Conservation (phyloP, 2,329 filamentous ascomycete genomes). For the Chalara sp. region DNA sequence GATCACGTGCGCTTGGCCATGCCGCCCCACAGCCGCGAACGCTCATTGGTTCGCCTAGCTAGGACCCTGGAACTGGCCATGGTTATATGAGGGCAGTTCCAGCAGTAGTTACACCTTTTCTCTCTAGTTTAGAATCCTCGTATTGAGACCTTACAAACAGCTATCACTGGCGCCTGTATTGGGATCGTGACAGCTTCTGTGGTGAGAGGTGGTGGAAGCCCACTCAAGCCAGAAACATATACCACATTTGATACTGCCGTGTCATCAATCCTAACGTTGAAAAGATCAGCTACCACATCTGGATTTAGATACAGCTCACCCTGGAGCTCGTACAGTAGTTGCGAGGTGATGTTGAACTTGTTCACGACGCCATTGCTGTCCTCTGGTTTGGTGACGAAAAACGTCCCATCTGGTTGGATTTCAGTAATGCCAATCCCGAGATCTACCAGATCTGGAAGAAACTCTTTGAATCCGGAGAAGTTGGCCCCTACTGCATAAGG, state of each 20-base stretch:
- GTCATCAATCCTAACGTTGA: slow-evolving; percentile 18
- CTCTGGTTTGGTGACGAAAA: slow-evolving; percentile 38
- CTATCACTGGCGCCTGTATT: no score
- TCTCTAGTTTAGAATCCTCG: no score
- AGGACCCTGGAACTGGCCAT: no score
- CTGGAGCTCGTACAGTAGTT: slow-evolving; percentile 35
- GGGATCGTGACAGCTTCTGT: no score
- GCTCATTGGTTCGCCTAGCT: no score
- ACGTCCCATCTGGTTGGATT: slow-evolving; percentile 33
- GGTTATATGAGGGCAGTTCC: no score
- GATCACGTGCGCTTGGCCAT: no score
- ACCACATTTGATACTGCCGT: slow-evolving; percentile 13
- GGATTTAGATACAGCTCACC: slow-evolving; percentile 32
- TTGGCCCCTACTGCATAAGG: slow-evolving; percentile 19
- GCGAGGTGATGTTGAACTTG: slow-evolving; percentile 30
- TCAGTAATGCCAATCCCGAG: slow-evolving; percentile 40
- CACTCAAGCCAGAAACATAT: slow-evolving; percentile 11
- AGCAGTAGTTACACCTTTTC: no score
- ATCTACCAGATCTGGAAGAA: slow-evolving; percentile 27
- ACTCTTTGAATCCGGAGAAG: slow-evolving; percentile 29
- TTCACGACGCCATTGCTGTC: slow-evolving; percentile 31
- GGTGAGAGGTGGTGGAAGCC: no score
- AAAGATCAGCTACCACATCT: slow-evolving; percentile 29
- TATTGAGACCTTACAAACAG: no score
- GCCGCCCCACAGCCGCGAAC: no score